Percentiles rank a stretch among this genome's conserved stretches.
These are phyloP conservation scores for Coemansia sp. DNA, from an alignment of 192 early-diverging fungal species.

Conservation along the genomic window DNA sequence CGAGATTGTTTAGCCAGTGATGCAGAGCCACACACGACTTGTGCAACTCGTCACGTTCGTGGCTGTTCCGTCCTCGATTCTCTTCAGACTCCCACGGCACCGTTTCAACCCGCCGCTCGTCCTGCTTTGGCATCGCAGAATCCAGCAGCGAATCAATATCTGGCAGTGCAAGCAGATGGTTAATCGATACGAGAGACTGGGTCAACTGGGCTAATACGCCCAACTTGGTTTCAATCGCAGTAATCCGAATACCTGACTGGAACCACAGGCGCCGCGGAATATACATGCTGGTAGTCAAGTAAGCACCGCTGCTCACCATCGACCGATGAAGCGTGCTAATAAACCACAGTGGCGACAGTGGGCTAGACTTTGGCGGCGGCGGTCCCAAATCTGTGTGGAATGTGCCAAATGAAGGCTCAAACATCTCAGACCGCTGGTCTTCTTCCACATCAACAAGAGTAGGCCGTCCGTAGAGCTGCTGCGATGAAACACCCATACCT, in stretches of 20 bases:
- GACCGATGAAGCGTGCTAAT: conserved; percentile 49
- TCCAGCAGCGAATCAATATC: conserved; percentile 27
- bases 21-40: conserved; percentile 50
- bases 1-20: conserved; percentile 52
- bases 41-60: conserved; percentile 42
- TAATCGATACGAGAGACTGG: conserved; percentile 42
- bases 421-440: conserved; percentile 50
- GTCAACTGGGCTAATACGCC: conserved; percentile 47
- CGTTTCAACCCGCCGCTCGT: conserved; percentile 28
- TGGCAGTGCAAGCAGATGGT: conserved; percentile 29
- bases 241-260: conserved; percentile 50
- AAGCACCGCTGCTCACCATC: conserved; percentile 45
- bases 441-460: conserved; percentile 49
- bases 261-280: conserved; percentile 54
- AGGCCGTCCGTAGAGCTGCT: conserved; percentile 27
- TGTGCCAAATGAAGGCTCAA: conserved; percentile 51
- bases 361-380: conserved; percentile 44
- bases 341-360: conserved; percentile 51
- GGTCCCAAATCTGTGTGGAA: conserved; percentile 46
- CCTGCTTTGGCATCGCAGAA: conserved; percentile 10
- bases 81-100: conserved; percentile 51
- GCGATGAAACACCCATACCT: not conserved
- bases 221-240: conserved; percentile 53
- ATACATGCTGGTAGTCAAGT: conserved; percentile 46
- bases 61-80: conserved; percentile 7